Percentiles rank a stretch among this genome's conserved stretches.
Evolutionary conservation across 768 basidiomycete species (phyloP).

Genomic region (Lanmaoa pseudosensibilis): DNA sequence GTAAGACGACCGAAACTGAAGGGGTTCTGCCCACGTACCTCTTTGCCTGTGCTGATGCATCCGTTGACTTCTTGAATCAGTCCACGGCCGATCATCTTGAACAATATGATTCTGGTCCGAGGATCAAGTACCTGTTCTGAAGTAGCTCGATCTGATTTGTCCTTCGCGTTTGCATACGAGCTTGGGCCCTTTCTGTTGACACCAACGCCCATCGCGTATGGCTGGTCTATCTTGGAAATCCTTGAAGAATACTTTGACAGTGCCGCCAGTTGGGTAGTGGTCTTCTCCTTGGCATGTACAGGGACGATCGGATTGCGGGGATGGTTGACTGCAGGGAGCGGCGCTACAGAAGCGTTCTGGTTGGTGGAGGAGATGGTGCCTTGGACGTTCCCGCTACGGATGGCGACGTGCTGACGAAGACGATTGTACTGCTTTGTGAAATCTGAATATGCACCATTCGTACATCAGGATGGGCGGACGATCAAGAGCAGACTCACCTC

Average conservation of each 20-base stretch:
- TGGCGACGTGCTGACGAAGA: slow-evolving; percentile 85
- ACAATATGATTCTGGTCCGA: slow-evolving; percentile 89
- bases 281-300: slow-evolving; percentile 51
- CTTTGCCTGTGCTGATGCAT: slow-evolving; percentile 97
- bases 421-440: slow-evolving; percentile 99
- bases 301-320: slow-evolving; percentile 41
- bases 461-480: background rate
- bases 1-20: background rate
- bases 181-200: slow-evolving; percentile 92
- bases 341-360: slow-evolving; percentile 49
- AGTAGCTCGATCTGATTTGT: slow-evolving; percentile 96
- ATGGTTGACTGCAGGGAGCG: slow-evolving; percentile 73
- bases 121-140: slow-evolving; percentile 97
- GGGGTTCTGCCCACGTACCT: slow-evolving; percentile 50
- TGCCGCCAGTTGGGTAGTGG: slow-evolving; percentile 69
- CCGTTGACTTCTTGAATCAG: slow-evolving; percentile 90
- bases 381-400: slow-evolving; percentile 69
- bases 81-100: slow-evolving; percentile 93
- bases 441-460: slow-evolving; percentile 50
- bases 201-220: slow-evolving; percentile 67
- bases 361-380: slow-evolving; percentile 55
- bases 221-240: slow-evolving; percentile 71
- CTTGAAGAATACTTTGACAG: slow-evolving; percentile 76
- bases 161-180: slow-evolving; percentile 85
- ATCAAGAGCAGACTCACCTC: slow-evolving; percentile 49